A percentile compares a stretch with the other conserved stretches of the same genome.
These are phyloP conservation scores for Aspergillus nidulans DNA, from an alignment of 495 filamentous ascomycete species.

Conservation along the genomic window DNA sequence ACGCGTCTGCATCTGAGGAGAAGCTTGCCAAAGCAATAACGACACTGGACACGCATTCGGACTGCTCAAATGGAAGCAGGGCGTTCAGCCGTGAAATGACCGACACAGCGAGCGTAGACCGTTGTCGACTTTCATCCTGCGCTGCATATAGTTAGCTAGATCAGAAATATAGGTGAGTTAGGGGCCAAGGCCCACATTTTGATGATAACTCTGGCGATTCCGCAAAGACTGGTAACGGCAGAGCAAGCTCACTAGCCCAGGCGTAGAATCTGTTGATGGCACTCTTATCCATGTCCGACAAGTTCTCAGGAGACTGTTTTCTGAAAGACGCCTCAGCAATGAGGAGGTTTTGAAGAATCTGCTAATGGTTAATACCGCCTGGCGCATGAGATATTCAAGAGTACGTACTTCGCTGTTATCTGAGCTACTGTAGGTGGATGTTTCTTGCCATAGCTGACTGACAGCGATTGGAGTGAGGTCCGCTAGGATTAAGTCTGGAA, in stretches of 20 bases:
- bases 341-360: constrained; percentile 33
- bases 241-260: constrained; percentile 31
- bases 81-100: constrained; percentile 24
- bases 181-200: constrained; percentile 16
- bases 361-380: constrained; percentile 9
- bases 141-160: constrained; percentile 1
- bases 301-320: constrained; percentile 10
- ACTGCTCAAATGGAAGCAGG: constrained; percentile 17
- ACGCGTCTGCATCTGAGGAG: constrained; percentile 48
- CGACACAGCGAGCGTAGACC: constrained; percentile 28
- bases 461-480: constrained; percentile 15
- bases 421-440: constrained; percentile 23
- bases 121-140: constrained; percentile 18
- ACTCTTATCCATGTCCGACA: constrained; percentile 23
- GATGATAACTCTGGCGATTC: constrained; percentile 16
- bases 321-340: constrained; percentile 25
- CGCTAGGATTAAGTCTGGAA: constrained; percentile 12
- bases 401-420: constrained; percentile 22
- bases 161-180: background rate
- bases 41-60: constrained; percentile 19
- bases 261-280: constrained; percentile 28
- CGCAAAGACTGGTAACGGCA: constrained; percentile 35
- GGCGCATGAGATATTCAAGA: background rate
- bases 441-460: constrained; percentile 27
- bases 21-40: constrained; percentile 42